A percentile compares a stretch with the other conserved stretches of the same genome.
Conservation (phyloP, 1,139 yeast species). For the Geotrichum reessii region DNA sequence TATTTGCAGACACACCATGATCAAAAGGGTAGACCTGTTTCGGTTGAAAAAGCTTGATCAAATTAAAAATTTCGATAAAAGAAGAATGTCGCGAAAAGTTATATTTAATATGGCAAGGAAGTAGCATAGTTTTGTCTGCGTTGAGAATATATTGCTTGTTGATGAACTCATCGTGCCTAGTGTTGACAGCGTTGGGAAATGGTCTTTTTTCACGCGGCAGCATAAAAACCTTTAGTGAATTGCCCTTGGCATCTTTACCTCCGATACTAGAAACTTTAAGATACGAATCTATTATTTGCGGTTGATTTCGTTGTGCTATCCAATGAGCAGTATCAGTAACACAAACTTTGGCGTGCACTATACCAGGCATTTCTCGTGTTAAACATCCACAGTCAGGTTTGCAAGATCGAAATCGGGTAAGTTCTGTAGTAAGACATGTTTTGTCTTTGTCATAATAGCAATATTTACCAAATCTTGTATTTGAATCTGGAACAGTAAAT, state of each 20-base stretch:
- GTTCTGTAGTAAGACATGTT: conserved; percentile 24
- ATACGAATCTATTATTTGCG: conserved; percentile 18
- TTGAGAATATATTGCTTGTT: conserved; percentile 22
- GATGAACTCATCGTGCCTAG: conserved; percentile 11
- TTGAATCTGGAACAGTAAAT: not conserved
- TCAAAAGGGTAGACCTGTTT: conserved; percentile 48
- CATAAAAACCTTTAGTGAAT: conserved; percentile 9
- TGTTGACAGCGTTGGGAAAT: conserved; percentile 1
- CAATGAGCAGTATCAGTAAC: not conserved
- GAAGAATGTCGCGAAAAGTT: conserved; percentile 55
- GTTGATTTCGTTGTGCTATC: not conserved
- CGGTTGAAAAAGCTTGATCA: conserved; percentile 41
- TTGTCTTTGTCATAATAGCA: conserved; percentile 12
- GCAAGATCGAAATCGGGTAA: conserved; percentile 37
- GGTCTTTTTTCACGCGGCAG: conserved; percentile 11
- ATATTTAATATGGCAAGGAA: conserved; percentile 42
- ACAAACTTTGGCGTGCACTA: conserved; percentile 8
- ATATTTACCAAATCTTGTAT: not conserved
- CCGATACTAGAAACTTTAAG: conserved; percentile 4
- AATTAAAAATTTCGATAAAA: conserved; percentile 41
- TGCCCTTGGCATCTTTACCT: conserved; percentile 20
- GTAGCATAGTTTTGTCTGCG: conserved; percentile 30
- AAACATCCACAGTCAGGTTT: conserved; percentile 27
- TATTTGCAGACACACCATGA: conserved; percentile 32
- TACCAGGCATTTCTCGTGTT: conserved; percentile 15